phyloP scores from a whole-genome alignment of 2,329 filamentous ascomycete species.

The Nigrograna mackinnonii region DNA sequence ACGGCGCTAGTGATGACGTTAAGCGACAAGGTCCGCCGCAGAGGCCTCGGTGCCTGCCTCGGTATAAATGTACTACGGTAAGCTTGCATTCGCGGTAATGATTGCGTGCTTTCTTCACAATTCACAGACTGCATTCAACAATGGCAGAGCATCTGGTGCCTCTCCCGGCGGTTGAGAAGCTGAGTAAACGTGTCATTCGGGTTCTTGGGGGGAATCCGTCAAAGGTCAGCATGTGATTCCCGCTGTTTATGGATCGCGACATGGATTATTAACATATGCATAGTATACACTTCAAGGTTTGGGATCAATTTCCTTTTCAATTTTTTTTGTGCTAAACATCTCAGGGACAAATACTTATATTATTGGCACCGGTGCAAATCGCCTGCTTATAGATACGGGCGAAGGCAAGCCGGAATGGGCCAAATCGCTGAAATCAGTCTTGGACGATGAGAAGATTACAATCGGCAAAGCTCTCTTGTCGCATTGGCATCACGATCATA shows the following conservation, averaged over 20 bases:
- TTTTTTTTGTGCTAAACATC: slow-evolving; percentile 15
- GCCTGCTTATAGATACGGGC: slow-evolving; percentile 88
- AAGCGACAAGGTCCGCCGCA: too few relatives aligned
- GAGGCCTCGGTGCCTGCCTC: too few relatives aligned
- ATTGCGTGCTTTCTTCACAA: slow-evolving; percentile 19
- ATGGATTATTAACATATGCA: slow-evolving; percentile 14
- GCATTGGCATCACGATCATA: slow-evolving; percentile 92
- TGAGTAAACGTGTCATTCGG: slow-evolving; percentile 78
- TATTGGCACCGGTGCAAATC: slow-evolving; percentile 71
- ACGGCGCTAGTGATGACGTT: too few relatives aligned
- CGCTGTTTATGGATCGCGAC: neutral
- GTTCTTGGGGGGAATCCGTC: slow-evolving; percentile 90
- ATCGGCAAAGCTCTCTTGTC: slow-evolving; percentile 77
- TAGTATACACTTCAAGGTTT: slow-evolving; percentile 67
- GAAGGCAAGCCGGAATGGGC: slow-evolving; percentile 80
- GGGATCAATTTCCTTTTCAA: too few relatives aligned
- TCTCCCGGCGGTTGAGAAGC: slow-evolving; percentile 74
- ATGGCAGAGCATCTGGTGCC: slow-evolving; percentile 67
- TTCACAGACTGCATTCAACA: slow-evolving; percentile 31
- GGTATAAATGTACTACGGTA: slow-evolving; percentile 13
- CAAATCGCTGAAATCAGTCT: slow-evolving; percentile 63
- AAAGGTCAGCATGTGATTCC: slow-evolving; percentile 60
- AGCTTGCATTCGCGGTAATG: slow-evolving; percentile 29
- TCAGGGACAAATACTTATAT: slow-evolving; percentile 93
- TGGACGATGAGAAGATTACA: slow-evolving; percentile 69